Evolutionary conservation across 2,329 filamentous ascomycete species (phyloP).

Genomic region (Aspergillus ochraceoroseus): DNA sequence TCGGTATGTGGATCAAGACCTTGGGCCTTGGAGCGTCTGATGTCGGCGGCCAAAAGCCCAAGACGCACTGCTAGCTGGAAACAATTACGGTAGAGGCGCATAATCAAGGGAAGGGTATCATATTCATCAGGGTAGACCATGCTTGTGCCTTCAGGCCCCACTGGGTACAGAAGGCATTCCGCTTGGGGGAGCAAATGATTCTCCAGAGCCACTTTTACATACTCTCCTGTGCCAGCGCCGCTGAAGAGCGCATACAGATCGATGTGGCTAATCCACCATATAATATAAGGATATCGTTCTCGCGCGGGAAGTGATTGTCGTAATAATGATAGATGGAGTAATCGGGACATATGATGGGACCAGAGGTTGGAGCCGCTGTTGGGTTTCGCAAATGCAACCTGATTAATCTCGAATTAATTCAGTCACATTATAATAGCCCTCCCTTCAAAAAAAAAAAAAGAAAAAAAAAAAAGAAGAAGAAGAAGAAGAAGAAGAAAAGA

Average conservation of each 20-base stretch:
- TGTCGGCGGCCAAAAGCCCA: constrained; percentile 41
- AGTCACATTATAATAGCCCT: not conserved
- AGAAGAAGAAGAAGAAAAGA: not conserved
- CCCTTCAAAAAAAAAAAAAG: no score
- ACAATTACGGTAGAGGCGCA: constrained; percentile 46
- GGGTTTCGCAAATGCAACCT: constrained; percentile 47
- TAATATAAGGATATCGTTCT: constrained; percentile 49
- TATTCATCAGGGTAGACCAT: constrained; percentile 37
- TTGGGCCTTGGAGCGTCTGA: constrained; percentile 36
- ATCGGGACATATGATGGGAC: constrained; percentile 51
- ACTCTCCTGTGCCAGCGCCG: constrained; percentile 49
- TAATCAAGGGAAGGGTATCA: constrained; percentile 38
- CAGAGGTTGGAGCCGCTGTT: constrained; percentile 49
- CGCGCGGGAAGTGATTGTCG: constrained; percentile 43
- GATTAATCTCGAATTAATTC: not conserved
- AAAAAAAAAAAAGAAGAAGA: constrained; percentile 5
- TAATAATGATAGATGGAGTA: constrained; percentile 49
- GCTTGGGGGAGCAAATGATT: constrained; percentile 47
- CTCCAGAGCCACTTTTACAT: constrained; percentile 46
- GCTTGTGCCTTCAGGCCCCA: constrained; percentile 33
- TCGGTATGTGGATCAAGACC: constrained; percentile 22
- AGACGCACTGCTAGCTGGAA: constrained; percentile 45
- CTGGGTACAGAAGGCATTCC: constrained; percentile 36
- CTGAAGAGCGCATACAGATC: constrained; percentile 54
- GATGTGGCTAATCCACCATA: constrained; percentile 53